Evolutionary conservation across 345 rosid genomes (phyloP).

Genomic region (Hypericum perforatum): DNA sequence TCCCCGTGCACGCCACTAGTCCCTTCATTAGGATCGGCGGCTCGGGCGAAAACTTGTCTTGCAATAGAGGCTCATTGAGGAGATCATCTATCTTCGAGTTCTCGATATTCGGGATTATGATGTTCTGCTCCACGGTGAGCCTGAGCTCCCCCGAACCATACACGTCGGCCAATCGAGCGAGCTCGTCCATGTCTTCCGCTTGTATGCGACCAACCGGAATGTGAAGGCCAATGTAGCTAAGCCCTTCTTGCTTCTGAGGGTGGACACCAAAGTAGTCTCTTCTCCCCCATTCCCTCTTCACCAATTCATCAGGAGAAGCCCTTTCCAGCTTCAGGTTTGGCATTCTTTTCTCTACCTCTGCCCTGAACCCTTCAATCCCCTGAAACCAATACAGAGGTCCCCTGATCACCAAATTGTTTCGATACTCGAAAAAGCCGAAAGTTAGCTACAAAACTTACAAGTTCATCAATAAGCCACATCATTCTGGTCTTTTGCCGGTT

Average conservation of each 20-base stretch:
- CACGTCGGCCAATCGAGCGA: slow-evolving; percentile 60
- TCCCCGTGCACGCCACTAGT: slow-evolving; percentile 88
- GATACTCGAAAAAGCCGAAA: not conserved
- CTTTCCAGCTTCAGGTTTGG: slow-evolving; percentile 53
- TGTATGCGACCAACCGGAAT: slow-evolving; percentile 83
- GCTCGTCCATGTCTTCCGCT: slow-evolving; percentile 89
- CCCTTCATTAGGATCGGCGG: slow-evolving; percentile 84
- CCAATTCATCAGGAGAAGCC: slow-evolving; percentile 51
- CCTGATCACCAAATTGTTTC: not conserved
- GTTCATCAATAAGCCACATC: slow-evolving; percentile 98
- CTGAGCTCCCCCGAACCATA: slow-evolving; percentile 86
- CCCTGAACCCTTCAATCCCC: slow-evolving; percentile 82
- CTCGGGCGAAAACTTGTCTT: slow-evolving; percentile 49
- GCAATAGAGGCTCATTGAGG: slow-evolving; percentile 52
- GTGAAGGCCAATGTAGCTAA: slow-evolving; percentile 71
- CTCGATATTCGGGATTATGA: slow-evolving; percentile 71
- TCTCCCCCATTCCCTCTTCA: slow-evolving; percentile 72
- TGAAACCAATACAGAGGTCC: slow-evolving; percentile 19
- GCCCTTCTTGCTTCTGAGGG: slow-evolving; percentile 85
- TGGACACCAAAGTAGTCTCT: slow-evolving; percentile 75
- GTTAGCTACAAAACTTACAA: slow-evolving; percentile 60
- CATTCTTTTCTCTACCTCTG: slow-evolving; percentile 72
- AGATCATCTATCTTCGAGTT: slow-evolving; percentile 61
- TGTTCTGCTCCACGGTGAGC: slow-evolving; percentile 86
- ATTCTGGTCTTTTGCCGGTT: slow-evolving; percentile 88